phyloP scores from a whole-genome alignment of 2,329 filamentous ascomycete species.

The Botryotinia globosa region DNA sequence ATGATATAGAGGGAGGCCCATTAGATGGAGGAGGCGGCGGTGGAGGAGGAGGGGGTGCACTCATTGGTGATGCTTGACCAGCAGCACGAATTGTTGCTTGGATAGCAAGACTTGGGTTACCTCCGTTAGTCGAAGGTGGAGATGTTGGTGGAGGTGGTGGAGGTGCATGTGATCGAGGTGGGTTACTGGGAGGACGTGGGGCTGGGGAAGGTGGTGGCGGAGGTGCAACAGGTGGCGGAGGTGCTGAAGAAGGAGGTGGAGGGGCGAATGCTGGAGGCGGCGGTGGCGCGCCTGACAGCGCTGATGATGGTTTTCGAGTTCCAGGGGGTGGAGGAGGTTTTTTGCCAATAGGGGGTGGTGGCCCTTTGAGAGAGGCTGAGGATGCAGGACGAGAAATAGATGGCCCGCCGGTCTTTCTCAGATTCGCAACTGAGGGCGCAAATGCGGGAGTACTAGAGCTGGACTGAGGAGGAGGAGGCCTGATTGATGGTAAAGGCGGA shows the following conservation, averaged over 20 bases:
- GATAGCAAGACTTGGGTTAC: constrained; percentile 42
- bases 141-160: constrained; percentile 39
- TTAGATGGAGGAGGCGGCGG: constrained; percentile 41
- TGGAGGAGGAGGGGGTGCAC: constrained; percentile 40
- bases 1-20: constrained; percentile 39
- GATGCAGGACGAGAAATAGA: constrained; percentile 57
- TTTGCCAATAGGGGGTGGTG: constrained; percentile 76
- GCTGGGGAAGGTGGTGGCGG: constrained; percentile 40
- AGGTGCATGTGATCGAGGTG: constrained; percentile 35
- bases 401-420: constrained; percentile 56
- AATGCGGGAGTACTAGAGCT: constrained; percentile 49
- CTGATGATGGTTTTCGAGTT: constrained; percentile 55
- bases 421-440: constrained; percentile 55
- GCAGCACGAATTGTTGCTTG: constrained; percentile 47
- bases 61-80: constrained; percentile 43
- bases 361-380: constrained; percentile 61
- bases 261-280: constrained; percentile 37
- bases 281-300: constrained; percentile 37
- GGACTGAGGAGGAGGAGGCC: constrained; percentile 47
- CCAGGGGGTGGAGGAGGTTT: constrained; percentile 64
- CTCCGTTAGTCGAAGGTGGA: constrained; percentile 37
- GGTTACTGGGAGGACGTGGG: constrained; percentile 39
- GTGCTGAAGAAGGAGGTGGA: constrained; percentile 36
- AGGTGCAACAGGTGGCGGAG: constrained; percentile 39
- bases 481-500: constrained; percentile 36